A percentile compares a stretch with the other conserved stretches of the same genome.
Evolutionary conservation across 73 alveolate genomes (phyloP).

Genomic region (Tetrahymena thermophila): DNA sequence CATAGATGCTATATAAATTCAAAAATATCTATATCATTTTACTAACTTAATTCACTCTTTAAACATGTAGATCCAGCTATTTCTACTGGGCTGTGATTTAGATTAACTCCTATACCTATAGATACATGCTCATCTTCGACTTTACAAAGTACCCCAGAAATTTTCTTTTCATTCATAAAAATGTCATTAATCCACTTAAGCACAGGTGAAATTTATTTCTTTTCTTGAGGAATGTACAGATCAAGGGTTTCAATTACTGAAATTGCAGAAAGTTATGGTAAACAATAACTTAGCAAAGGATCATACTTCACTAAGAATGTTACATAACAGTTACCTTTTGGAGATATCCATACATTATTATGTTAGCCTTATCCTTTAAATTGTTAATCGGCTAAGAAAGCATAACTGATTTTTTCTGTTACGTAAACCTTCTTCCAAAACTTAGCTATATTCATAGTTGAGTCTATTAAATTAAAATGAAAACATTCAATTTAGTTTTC

Average conservation of each 20-base stretch:
- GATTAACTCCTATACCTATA: background rate
- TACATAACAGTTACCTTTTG: background rate
- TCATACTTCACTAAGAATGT: background rate
- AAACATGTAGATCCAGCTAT: background rate
- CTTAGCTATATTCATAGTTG: background rate
- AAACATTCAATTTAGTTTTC: background rate
- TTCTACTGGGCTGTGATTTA: background rate
- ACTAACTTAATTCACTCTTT: background rate
- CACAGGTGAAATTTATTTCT: background rate
- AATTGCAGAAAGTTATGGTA: background rate
- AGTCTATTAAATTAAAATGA: background rate
- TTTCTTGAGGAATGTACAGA: background rate
- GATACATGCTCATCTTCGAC: background rate
- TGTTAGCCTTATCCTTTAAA: background rate
- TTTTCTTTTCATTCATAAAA: background rate
- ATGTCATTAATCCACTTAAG: background rate
- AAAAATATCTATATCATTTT: background rate
- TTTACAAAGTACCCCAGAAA: background rate
- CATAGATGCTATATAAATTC: background rate
- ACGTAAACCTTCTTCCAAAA: background rate
- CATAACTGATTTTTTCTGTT: background rate
- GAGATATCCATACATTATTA: background rate
- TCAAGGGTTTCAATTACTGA: background rate
- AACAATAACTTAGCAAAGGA: background rate
- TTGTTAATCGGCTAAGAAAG: background rate